Evolutionary conservation across 2,329 filamentous ascomycete genomes (phyloP), one percentile per base, ranked within the genome.

Genomic region (Nothomitra cinnamomea): DNA sequence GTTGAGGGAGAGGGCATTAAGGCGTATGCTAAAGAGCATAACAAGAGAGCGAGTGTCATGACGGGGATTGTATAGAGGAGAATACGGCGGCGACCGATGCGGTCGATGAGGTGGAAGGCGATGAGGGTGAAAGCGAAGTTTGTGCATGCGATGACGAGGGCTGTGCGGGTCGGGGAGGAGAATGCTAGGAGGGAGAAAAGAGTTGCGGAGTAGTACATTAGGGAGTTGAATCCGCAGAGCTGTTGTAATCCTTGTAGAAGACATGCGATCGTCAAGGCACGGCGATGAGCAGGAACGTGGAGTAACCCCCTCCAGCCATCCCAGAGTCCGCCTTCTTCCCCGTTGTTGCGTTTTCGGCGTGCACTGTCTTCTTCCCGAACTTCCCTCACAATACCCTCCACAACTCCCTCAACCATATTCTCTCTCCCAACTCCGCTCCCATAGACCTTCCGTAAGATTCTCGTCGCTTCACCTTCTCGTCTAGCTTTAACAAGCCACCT

Each of bases 201-300:
- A 6, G 85, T 88, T 2, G 84, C 85, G 0, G 85, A 87, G 64
- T 87, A 94, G 67, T 94, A 94, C 87, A 94, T 94, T 28, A 95
- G 72, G 10, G 85, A 88, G 69, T 95, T 94, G 66, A 92, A 92
- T 1, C 86, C 88, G 61, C 85, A 92, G 1, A 94, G 74, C 65
- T 96, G 90, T 67, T 95, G 90, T 5, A 94, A 70, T 0, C 81
- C 87, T 63, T 95, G 89, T 1, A 95, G 73, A 58, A 92, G 76
- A 67, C 88, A 94, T 1, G 89, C 87, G 63, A 95, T 92, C 0
- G 77, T 77, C 63, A 95, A 67, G 0, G 90, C 89, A 56, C 87
- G 78, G 52, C 82, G 72, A 60, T 87, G 85, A 54, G 77, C 67
- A 4, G 63, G 61, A 58, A 77, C 76, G 15, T 66, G 64, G 51